These are phyloP conservation scores for Sugiyamaella valdiviana DNA, from an alignment of 805 yeast species.

Conservation along the genomic window DNA sequence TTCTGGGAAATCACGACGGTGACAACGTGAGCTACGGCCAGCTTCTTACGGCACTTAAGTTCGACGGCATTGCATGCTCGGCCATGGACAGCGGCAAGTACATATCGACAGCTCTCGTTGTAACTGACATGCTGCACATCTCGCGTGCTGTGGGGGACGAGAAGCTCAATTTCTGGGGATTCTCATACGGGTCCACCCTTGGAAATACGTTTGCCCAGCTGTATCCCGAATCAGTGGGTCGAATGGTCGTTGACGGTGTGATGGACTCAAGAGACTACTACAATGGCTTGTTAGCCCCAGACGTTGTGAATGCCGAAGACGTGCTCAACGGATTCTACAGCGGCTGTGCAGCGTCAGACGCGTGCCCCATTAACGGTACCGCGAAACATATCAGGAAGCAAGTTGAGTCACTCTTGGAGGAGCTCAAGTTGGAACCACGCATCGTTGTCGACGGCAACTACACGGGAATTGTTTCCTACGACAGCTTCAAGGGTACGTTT, in stretches of 20 bases:
- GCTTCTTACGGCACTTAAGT: slow-evolving; percentile 8
- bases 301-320: slow-evolving; percentile 17
- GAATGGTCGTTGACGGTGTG: slow-evolving; percentile 23
- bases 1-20: background rate
- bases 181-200: slow-evolving; percentile 22
- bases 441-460: slow-evolving; percentile 5
- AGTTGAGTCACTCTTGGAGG: slow-evolving; percentile 8
- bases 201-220: slow-evolving; percentile 24
- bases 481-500: slow-evolving; percentile 2
- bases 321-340: slow-evolving; percentile 12
- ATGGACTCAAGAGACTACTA: slow-evolving; percentile 18
- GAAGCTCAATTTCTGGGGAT: slow-evolving; percentile 25
- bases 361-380: slow-evolving; percentile 4
- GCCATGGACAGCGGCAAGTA: slow-evolving; percentile 10
- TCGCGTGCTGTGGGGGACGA: slow-evolving; percentile 22
- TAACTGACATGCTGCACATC: slow-evolving; percentile 21
- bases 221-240: slow-evolving; percentile 19
- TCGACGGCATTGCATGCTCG: slow-evolving; percentile 16
- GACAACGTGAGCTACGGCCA: slow-evolving; percentile 15
- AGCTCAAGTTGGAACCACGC: slow-evolving; percentile 9
- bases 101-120: slow-evolving; percentile 21
- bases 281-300: slow-evolving; percentile 16
- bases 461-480: slow-evolving; percentile 11
- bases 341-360: slow-evolving; percentile 11
- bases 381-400: slow-evolving; percentile 4